Evolutionary conservation across 495 filamentous ascomycete species (phyloP), one percentile per base, ranked within the genome.

Genomic region (Trichoderma asperelloides): DNA sequence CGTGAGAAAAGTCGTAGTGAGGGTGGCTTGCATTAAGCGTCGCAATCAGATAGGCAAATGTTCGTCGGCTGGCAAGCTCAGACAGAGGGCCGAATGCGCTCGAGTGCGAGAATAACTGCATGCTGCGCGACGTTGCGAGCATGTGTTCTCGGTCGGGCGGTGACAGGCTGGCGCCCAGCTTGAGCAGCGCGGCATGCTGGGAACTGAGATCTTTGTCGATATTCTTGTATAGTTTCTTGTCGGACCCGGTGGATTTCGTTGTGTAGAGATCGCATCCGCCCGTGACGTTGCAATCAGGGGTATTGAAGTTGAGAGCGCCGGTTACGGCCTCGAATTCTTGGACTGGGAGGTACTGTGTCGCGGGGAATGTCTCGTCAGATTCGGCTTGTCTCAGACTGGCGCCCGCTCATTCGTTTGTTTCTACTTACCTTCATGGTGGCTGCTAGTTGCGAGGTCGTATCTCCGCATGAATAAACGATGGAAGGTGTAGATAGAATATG

Each of bases 21-120:
- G 93, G 89, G 77, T 99, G 93, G 47, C 90, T 93, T 0, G 94
- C 94, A 71, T 99, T 99, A n/a, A 99, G 82, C 1, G 96, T 97
- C 15, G 95, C 95, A 73, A 98, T 97, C 67, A 98, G 76, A 76
- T 98, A 98, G 49, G 95, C 93, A 77, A 95, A 98, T 0, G 91
- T 96, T 62, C 93, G 88, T 15, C 96, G 91, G 72, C 90, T 92
- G 11, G 91, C 90, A 62, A 89, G 85, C 69, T 97, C 90, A 65
- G 89, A 90, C 63, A 98, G 83, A 41, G 88, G 87, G 18, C 95
- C 96, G 72, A 98, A 98, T 7, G 96, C 92, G 74, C 90, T 94
- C 1, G 91, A 89, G 67, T 92, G 88, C 23, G 87, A 90, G 66
- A 67, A 67, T 21, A 63, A 21, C 60, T 67, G 66, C 12, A 96